Conservation (phyloP, 1,139 yeast species). For the Pneumocystis oryctolagi region DNA sequence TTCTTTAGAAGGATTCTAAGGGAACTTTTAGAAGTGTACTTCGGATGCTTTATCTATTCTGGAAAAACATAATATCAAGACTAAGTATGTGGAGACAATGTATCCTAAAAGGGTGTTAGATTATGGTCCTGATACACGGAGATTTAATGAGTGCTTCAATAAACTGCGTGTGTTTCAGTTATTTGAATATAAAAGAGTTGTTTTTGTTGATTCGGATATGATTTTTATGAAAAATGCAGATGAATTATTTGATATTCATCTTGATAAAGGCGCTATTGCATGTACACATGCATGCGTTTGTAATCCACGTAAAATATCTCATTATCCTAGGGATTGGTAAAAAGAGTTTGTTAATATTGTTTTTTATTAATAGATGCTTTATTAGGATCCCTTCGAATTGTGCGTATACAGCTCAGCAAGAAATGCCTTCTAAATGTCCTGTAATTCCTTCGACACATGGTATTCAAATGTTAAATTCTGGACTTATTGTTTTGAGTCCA, state of each 20-base stretch:
- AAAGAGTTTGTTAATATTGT: neutral
- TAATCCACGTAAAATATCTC: conserved; percentile 36
- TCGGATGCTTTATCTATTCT: conserved; percentile 16
- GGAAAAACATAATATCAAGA: conserved; percentile 29
- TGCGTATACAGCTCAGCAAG: conserved; percentile 29
- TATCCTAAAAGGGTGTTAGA: conserved; percentile 32
- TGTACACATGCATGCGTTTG: conserved; percentile 49
- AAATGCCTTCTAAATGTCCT: conserved; percentile 21
- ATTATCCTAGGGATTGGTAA: conserved; percentile 38
- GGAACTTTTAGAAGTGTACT: neutral
- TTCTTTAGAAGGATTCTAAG: neutral
- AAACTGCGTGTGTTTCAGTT: conserved; percentile 40
- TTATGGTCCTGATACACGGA: conserved; percentile 30
- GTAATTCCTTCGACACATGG: conserved; percentile 29
- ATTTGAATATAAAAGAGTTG: conserved; percentile 34
- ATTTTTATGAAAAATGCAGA: conserved; percentile 40
- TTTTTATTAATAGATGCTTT: neutral
- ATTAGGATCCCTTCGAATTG: conserved; percentile 32
- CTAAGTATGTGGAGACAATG: conserved; percentile 29
- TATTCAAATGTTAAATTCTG: conserved; percentile 39
- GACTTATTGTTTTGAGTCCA: conserved; percentile 37
- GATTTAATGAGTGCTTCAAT: conserved; percentile 46
- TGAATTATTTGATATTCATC: conserved; percentile 35
- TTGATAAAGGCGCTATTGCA: conserved; percentile 31
- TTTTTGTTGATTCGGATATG: conserved; percentile 45